These are phyloP conservation scores for Ceratorhiza oryzae-sativae DNA, from an alignment of 1,284 basidiomycete species.

Conservation along the genomic window DNA sequence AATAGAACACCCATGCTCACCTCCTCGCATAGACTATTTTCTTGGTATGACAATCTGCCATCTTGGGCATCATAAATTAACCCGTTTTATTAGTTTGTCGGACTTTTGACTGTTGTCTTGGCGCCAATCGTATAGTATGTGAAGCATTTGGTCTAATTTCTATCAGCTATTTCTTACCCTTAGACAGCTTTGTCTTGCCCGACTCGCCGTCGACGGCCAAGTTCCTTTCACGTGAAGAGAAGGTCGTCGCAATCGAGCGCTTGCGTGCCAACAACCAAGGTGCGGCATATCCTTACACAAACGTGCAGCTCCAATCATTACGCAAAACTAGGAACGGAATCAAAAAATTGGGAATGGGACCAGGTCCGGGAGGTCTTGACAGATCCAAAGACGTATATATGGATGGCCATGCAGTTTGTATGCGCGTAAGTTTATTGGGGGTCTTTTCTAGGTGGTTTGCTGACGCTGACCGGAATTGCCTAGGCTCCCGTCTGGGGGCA, in stretches of 20 bases:
- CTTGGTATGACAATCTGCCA: slow-evolving; percentile 2
- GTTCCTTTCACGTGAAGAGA: slow-evolving; percentile 50
- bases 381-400: slow-evolving; percentile 51
- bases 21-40: slow-evolving; percentile 8
- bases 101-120: slow-evolving; percentile 55
- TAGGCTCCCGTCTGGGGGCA: slow-evolving; percentile 50
- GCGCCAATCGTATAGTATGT: slow-evolving; percentile 57
- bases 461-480: slow-evolving; percentile 40
- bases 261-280: slow-evolving; percentile 53
- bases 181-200: slow-evolving; percentile 18
- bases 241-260: slow-evolving; percentile 51
- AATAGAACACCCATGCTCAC: background rate
- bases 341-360: slow-evolving; percentile 50
- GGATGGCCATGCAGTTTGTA: slow-evolving; percentile 42
- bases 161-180: background rate
- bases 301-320: background rate
- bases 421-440: slow-evolving; percentile 35
- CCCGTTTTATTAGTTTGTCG: slow-evolving; percentile 55
- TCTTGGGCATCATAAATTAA: too few relatives aligned
- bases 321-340: slow-evolving; percentile 45
- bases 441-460: background rate
- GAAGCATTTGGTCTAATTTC: slow-evolving; percentile 7
- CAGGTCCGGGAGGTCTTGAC: slow-evolving; percentile 51
- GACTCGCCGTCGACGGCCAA: slow-evolving; percentile 45
- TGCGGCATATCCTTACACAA: background rate